These are phyloP conservation scores for Nothopassalora personata DNA, from an alignment of 2,329 filamentous ascomycete species.

Conservation along the genomic window DNA sequence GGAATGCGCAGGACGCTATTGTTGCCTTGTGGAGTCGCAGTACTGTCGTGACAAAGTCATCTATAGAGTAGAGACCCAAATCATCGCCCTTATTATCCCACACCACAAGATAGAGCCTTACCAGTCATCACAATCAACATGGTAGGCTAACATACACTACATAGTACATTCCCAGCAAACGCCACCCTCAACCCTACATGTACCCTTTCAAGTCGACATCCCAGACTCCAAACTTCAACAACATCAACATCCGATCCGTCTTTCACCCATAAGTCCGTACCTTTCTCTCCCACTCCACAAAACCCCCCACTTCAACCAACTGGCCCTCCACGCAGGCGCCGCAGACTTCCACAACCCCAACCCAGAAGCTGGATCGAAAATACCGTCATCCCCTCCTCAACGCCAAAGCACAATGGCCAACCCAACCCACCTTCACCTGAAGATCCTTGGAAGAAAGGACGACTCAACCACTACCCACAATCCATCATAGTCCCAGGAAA, in stretches of 20 bases:
- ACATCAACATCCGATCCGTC: conserved; percentile 41
- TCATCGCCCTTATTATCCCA: not conserved
- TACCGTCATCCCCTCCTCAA: no score
- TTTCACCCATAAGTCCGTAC: conserved; percentile 42
- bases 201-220: conserved; percentile 40
- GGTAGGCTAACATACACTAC: no score
- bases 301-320: no score
- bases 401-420: conserved; percentile 31
- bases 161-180: conserved; percentile 34
- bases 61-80: not conserved
- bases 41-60: not conserved
- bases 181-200: conserved; percentile 34
- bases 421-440: conserved; percentile 32
- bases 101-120: not conserved
- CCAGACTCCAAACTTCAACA: conserved; percentile 41
- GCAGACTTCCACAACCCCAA: not conserved
- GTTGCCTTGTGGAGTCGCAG: not conserved
- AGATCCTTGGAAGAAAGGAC: conserved; percentile 35
- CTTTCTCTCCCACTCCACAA: no score
- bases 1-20: not conserved
- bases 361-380: no score
- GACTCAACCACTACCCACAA: conserved; percentile 51
- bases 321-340: conserved; percentile 21
- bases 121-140: not conserved
- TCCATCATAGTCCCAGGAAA: no score